These are phyloP conservation scores for Geranium rotundifolium DNA, from an alignment of 345 rosid genomes.

Conservation along the genomic window DNA sequence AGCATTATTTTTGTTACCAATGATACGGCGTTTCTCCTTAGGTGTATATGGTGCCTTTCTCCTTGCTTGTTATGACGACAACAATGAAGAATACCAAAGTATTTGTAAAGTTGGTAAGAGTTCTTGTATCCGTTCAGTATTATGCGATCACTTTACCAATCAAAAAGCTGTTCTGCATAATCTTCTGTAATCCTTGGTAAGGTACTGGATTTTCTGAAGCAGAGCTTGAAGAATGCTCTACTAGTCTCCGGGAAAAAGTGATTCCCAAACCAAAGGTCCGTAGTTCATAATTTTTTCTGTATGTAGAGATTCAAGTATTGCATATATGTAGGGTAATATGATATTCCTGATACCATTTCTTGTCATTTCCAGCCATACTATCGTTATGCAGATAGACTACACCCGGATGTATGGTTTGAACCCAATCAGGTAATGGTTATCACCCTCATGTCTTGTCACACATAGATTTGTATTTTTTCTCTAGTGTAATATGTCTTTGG, in stretches of 20 bases:
- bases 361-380: slow-evolving; percentile 51
- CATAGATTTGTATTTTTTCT: not conserved
- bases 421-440: slow-evolving; percentile 58
- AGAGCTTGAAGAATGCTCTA: slow-evolving; percentile 70
- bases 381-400: slow-evolving; percentile 45
- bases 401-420: slow-evolving; percentile 94
- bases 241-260: slow-evolving; percentile 72
- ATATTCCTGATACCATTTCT: slow-evolving; percentile 6
- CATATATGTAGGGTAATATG: not conserved
- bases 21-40: slow-evolving; percentile 19
- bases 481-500: not conserved
- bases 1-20: slow-evolving; percentile 8
- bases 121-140: slow-evolving; percentile 4
- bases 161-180: not conserved
- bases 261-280: slow-evolving; percentile 67
- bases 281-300: slow-evolving; percentile 15
- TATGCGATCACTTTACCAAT: slow-evolving; percentile 2
- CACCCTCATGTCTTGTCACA: not conserved
- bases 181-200: slow-evolving; percentile 15
- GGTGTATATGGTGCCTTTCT: slow-evolving; percentile 93
- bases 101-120: slow-evolving; percentile 81
- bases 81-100: slow-evolving; percentile 81
- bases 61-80: slow-evolving; percentile 75
- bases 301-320: not conserved
- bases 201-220: slow-evolving; percentile 90